These are phyloP conservation scores for Blumeriella jaapii DNA, from an alignment of 2,329 filamentous ascomycete species.

Conservation along the genomic window DNA sequence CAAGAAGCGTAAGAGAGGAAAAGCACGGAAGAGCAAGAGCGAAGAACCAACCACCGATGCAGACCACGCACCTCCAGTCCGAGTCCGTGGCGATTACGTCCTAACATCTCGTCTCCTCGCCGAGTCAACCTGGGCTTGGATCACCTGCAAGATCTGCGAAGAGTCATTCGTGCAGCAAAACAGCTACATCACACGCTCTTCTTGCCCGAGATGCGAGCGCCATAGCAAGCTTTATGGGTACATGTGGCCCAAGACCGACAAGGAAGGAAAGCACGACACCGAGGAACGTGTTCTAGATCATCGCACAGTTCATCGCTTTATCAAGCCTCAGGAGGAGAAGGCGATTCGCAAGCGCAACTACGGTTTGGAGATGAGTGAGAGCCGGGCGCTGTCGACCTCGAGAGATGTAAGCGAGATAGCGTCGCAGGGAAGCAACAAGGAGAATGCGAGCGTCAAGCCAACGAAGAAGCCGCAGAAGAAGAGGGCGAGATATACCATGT, in stretches of 20 bases:
- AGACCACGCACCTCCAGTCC: conserved; percentile 27
- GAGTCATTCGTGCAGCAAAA: conserved; percentile 78
- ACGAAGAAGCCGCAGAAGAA: conserved; percentile 5
- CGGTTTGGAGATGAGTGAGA: conserved; percentile 11
- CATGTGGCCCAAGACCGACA: conserved; percentile 91
- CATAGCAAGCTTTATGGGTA: conserved; percentile 95
- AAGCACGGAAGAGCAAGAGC: conserved; percentile 11
- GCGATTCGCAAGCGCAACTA: conserved; percentile 16
- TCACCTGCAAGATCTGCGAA: conserved; percentile 76
- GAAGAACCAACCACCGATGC: conserved; percentile 11
- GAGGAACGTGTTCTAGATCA: conserved; percentile 64
- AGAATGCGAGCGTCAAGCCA: conserved; percentile 4
- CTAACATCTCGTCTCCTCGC: conserved; percentile 66
- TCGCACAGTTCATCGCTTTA: conserved; percentile 74
- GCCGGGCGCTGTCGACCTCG: conserved; percentile 15
- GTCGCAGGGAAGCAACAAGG: conserved; percentile 1
- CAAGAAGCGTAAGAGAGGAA: conserved; percentile 4
- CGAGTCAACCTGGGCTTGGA: conserved; percentile 69
- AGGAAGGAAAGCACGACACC: conserved; percentile 60
- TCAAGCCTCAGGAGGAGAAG: conserved; percentile 56
- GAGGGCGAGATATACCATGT: conserved; percentile 8
- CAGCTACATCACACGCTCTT: conserved; percentile 73
- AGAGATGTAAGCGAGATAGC: conserved; percentile 17
- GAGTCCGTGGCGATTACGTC: conserved; percentile 68
- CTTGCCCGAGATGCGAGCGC: conserved; percentile 86